phyloP scores from a whole-genome alignment of 2,329 filamentous ascomycete species.

The Apiospora aurea region DNA sequence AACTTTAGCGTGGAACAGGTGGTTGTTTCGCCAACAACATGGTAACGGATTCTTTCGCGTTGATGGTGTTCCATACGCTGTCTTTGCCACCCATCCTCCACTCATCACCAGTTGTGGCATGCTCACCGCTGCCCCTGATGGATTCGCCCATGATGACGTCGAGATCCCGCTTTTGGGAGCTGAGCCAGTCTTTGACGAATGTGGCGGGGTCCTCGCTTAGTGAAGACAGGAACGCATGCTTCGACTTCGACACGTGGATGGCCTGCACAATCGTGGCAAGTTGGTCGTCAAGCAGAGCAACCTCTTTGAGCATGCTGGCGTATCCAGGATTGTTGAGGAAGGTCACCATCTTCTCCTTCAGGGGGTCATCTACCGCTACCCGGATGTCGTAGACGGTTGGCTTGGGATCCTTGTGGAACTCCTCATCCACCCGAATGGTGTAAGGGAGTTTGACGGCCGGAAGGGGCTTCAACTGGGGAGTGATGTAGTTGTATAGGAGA shows the following conservation, averaged over 20 bases:
- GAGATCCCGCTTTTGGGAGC: constrained; percentile 88
- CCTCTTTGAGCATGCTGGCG: constrained; percentile 75
- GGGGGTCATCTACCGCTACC: constrained; percentile 83
- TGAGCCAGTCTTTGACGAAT: constrained; percentile 88
- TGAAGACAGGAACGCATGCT: constrained; percentile 84
- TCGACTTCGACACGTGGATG: constrained; percentile 83
- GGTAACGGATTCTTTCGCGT: constrained; percentile 69
- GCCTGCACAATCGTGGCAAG: constrained; percentile 84
- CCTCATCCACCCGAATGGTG: constrained; percentile 90
- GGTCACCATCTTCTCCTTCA: constrained; percentile 70
- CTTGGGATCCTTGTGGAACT: constrained; percentile 76
- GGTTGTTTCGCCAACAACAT: constrained; percentile 63
- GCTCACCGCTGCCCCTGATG: constrained; percentile 65
- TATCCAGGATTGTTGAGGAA: constrained; percentile 75
- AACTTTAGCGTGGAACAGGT: constrained; percentile 26
- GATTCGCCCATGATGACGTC: constrained; percentile 88
- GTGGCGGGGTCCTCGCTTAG: constrained; percentile 82
- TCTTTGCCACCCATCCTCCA: constrained; percentile 69
- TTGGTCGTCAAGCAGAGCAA: constrained; percentile 82
- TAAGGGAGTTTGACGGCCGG: constrained; percentile 86
- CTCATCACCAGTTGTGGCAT: constrained; percentile 63
- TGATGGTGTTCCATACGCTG: constrained; percentile 64
- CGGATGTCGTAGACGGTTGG: constrained; percentile 91
- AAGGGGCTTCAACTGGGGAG: constrained; percentile 78
- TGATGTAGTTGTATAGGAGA: constrained; percentile 80